Evolutionary conservation across 495 filamentous ascomycete genomes (phyloP).

Genomic region (Xylaria venustula): DNA sequence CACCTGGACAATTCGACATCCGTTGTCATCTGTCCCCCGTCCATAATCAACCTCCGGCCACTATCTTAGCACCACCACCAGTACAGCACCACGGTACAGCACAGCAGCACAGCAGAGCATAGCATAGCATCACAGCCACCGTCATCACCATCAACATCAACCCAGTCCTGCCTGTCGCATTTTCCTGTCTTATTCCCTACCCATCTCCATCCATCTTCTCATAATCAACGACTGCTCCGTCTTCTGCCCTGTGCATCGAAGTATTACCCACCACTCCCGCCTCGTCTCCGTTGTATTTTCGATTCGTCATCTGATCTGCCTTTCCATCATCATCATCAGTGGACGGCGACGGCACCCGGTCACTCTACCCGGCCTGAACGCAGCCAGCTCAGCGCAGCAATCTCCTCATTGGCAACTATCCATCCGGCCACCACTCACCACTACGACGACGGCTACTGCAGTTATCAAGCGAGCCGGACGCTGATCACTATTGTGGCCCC

Average conservation of each 20-base stretch:
- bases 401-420: conserved; percentile 23
- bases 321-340: neutral
- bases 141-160: conserved; percentile 5
- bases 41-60: neutral
- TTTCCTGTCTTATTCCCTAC: neutral
- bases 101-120: too few species aligned
- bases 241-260: neutral
- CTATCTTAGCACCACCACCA: neutral
- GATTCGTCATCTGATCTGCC: conserved; percentile 4
- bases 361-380: conserved; percentile 10
- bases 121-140: neutral
- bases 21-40: conserved; percentile 1
- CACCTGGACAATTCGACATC: conserved; percentile 8
- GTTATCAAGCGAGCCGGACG: conserved; percentile 18
- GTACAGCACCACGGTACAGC: neutral
- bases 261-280: neutral
- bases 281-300: neutral
- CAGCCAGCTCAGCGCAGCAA: conserved; percentile 32
- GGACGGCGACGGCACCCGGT: neutral
- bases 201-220: neutral
- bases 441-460: conserved; percentile 11
- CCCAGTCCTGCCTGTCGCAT: neutral
- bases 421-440: neutral
- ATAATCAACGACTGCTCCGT: neutral
- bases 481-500: neutral